Base-by-base conservation (phyloP, 2,329 filamentous ascomycete species). In the Onygenales sp. region DNA sequence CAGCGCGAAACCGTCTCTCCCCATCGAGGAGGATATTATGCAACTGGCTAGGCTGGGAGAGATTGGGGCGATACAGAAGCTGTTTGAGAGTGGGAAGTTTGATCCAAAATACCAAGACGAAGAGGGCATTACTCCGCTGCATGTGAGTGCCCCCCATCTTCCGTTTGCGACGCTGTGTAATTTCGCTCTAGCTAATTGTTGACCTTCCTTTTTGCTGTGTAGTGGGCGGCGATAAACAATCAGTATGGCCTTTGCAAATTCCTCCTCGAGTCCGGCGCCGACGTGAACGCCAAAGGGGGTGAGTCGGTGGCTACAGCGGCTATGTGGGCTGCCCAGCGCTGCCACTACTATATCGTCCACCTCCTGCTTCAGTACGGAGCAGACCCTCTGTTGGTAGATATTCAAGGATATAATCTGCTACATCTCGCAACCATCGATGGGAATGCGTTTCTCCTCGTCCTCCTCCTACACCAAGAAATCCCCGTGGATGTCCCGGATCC, bases 151-250 rank as follows among this genome's bases (percentile, higher is more conserved):
- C 13, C 14, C 9, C 39, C 10, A 27, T 34, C 46, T 51, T 6
- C 32, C 40, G 13, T 34, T 51, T n/a, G 33, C 14, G 8, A 46
- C 33, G 40, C 53, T 36, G 13, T 14, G 44, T 52, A 47, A 56
- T 50, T 40, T 37, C n/a, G 14, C 37, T 51, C 17, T 58, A 31
- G 56, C 54, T 60, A 48, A 59, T 55, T 13, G 51, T 51, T 54
- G 57, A 62, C 39, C 48, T 54, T 34, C 13, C n/a, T 21, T 54
- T 52, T 37, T 46, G 48, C 31, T 49, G 54, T 61, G 51, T 67
- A 98, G 89, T 98, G 93, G 93, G 93, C 93, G 46, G 89, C 94
- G 39, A 97, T 98, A 70, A 98, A 98, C 75, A 97, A 97, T 67
- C 93, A 96, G 69, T 94, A 92, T 74, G 88, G 88, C 60, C 90